These are phyloP conservation scores for Cystobasidium tubakii DNA, from an alignment of 768 basidiomycete species.

Conservation along the genomic window DNA sequence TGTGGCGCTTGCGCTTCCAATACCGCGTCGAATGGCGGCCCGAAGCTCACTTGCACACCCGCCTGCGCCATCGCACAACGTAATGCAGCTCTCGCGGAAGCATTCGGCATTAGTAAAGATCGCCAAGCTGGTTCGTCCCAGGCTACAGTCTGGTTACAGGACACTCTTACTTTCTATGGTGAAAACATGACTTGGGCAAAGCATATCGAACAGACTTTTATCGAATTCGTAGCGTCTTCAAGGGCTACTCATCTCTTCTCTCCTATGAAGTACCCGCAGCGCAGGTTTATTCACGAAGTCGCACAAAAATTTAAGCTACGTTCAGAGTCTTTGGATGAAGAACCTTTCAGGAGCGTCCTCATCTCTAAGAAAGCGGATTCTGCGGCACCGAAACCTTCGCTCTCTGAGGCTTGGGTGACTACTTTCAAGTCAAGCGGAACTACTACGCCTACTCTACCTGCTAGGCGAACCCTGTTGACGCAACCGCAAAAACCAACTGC, in stretches of 20 bases:
- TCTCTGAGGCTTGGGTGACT: slow-evolving; percentile 38
- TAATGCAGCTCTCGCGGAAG: slow-evolving; percentile 81
- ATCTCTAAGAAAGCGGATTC: slow-evolving; percentile 39
- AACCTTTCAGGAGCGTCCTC: slow-evolving; percentile 60
- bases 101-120: slow-evolving; percentile 71
- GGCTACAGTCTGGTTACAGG: slow-evolving; percentile 49
- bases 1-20: slow-evolving; percentile 62
- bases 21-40: slow-evolving; percentile 53
- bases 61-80: slow-evolving; percentile 80
- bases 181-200: slow-evolving; percentile 61
- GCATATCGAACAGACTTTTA: slow-evolving; percentile 56
- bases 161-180: slow-evolving; percentile 37
- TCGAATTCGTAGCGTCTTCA: slow-evolving; percentile 64
- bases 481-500: not conserved
- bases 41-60: slow-evolving; percentile 65
- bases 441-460: not conserved
- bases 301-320: slow-evolving; percentile 75
- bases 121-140: slow-evolving; percentile 46
- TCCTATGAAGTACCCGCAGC: slow-evolving; percentile 68
- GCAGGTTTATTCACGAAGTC: slow-evolving; percentile 73
- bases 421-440: not conserved
- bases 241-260: slow-evolving; percentile 69
- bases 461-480: slow-evolving; percentile 24
- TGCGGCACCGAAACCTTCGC: slow-evolving; percentile 38
- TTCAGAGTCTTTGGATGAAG: slow-evolving; percentile 80